Base-by-base conservation (phyloP, 306 rosid genomes). In the Ormosia emarginata region DNA sequence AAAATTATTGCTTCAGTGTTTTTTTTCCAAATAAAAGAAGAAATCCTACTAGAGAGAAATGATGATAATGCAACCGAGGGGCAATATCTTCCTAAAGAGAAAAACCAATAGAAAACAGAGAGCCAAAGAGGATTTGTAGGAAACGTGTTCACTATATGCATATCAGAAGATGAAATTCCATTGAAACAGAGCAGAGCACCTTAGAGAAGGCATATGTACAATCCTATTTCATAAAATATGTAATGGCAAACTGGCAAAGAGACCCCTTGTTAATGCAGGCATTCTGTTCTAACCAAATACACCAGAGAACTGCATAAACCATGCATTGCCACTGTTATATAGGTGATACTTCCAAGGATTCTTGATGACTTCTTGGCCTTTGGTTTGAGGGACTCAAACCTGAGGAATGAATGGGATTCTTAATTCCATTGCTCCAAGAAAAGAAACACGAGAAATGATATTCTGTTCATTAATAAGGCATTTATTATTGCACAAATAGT, bases 231-330 rank as follows among this genome's bases (percentile, higher is more conserved):
- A 34, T 67, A 67, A 18, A 75, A 44, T 67, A 67, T 76, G 78
- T 30, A 49, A n/a, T n/a, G 34, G 9, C 68, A 58, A n/a, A 55
- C 33, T 2, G 43, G 41, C 44, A 8, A 37, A 59, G 75, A 62
- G 74, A 52, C 40, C 75, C 71, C 69, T 44, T 65, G 61, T 53
- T 78, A 64, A 64, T 44, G 78, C 32, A n/a, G 75, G 18, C 43
- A 32, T 64, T 63, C 56, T 4, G 43, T 40, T 64, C 69, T 3
- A 64, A 64, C 69, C 43, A 64, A 34, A 9, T 30, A 41, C 76
- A 43, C 71, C 7, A 65, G 40, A 34, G 75, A 56, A 55, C 18
- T 56, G 47, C 39, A 5, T 64, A 55, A 55, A 8, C 18, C n/a
- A 41, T 24, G 6, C 46, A 9, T 44, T 67, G 65, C 46, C 69